Conservation (phyloP, 306 rosid genomes). For the Parietaria judaica region DNA sequence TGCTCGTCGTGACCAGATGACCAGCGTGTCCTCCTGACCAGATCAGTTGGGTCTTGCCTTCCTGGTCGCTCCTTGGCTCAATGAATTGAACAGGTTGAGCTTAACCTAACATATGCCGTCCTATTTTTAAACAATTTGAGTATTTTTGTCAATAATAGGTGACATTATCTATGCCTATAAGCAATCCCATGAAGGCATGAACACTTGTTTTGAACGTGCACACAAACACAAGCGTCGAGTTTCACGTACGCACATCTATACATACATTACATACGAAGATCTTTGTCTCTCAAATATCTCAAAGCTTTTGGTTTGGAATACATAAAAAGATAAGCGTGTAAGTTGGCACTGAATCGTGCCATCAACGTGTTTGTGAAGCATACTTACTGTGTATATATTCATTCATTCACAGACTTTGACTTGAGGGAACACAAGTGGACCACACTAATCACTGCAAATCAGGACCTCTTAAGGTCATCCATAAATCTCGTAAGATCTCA, state of each 20-base stretch:
- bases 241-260: not conserved
- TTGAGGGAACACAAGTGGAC: constrained; percentile 15
- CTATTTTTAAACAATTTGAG: too few relatives aligned
- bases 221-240: not conserved
- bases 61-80: too few relatives aligned
- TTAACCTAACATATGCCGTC: too few relatives aligned
- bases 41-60: too few relatives aligned
- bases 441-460: constrained; percentile 18
- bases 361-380: constrained; percentile 1
- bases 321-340: constrained; percentile 19
- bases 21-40: too few relatives aligned
- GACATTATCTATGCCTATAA: not conserved
- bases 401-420: constrained; percentile 23
- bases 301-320: constrained; percentile 3
- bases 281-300: constrained; percentile 2
- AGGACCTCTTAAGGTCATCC: constrained; percentile 18
- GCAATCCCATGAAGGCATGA: too few relatives aligned
- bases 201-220: constrained; percentile 1
- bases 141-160: too few relatives aligned
- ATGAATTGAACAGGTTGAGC: too few relatives aligned
- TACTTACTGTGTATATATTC: not conserved
- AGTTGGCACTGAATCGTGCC: constrained; percentile 16
- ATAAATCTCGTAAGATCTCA: constrained; percentile 35
- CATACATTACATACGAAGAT: not conserved
- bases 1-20: too few relatives aligned